Base-by-base conservation (phyloP, 768 basidiomycete genomes). In the Panaeolus papilionaceus region DNA sequence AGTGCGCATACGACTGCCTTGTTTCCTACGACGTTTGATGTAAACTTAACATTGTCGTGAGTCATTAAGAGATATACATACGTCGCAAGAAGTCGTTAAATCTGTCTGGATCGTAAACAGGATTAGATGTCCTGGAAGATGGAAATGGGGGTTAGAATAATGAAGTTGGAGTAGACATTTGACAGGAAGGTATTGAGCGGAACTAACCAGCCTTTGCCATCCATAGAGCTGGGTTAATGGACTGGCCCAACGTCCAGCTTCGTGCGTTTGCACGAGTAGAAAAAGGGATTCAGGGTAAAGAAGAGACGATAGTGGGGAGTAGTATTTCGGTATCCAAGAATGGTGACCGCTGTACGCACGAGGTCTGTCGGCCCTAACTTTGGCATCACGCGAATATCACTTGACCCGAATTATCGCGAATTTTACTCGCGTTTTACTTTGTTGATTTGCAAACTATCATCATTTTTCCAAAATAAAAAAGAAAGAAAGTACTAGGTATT, bases 1-100 rank as follows among this genome's bases (percentile, higher is more conserved):
- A 96, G 89, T 40, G 96, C 95, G 74, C 93, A 95, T 44, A 92
- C 93, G 74, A 95, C 91, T 63, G 94, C 89, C 80, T 94, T 94
- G 83, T 95, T 89, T 69, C 84, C 93, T 95, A 78, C 61, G 62
- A 69, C 20, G 63, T 61, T 16, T 23, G 64, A 72, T 73, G 44
- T 66, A 38, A 42, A 68, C 63, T 61, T 69, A 40, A 67, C 64
- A 54, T 14, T 64, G 67, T 49, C 11, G 58, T 68, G 40, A 61
- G 58, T 14, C 42, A 44, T 44, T 6, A 6, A 44, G 42, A 18
- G 61, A 20, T 40, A 67, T 44, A 69, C 84, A 72, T 84, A 92
- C 91, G 83, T 83, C 89, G 88, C 72, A 92, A 81, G 77, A 83
- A 80, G 77, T 92, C 86, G 79, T 91, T 83, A 79, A 89, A 83